Base-by-base conservation (phyloP, 345 rosid genomes). In the Microcos paniculata region DNA sequence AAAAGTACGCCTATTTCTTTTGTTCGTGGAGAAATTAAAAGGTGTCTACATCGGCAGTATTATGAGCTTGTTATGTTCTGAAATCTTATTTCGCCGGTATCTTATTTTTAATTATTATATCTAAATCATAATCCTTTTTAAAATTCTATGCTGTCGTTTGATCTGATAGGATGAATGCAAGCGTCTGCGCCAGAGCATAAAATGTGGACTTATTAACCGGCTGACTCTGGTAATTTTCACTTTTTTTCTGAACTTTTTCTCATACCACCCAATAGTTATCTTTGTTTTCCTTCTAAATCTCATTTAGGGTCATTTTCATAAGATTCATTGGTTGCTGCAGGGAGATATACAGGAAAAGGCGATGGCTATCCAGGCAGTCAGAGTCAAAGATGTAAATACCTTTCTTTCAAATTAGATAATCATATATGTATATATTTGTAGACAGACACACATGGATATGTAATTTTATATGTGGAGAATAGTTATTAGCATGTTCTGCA, bases 331-430 rank as follows among this genome's bases (percentile, higher is more conserved):
- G 40, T 74, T 85, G 67, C 56, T 85, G 81, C 72, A 96, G 98
- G 99, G 98, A 58, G 95, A 89, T 81, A 88, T 96, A 79, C 98
- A 91, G 84, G 99, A 91, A 70, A 94, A 90, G 80, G 98, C 98
- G 78, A 85, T 86, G 70, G 90, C 97, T 49, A 85, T 96, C 72
- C 99, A 94, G 87, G 89, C 84, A 70, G 98, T 91, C 76, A 82
- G 97, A 91, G 98, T 96, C 61, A 88, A 92, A 89, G 98, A 94
- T 86, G 99, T 94, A 88, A 88, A 88, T 83, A 80, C 53, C 62
- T 23, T 49, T 69, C 43, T 49, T 69, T 49, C 4, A 5, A 31
- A 1, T 28, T 49, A 5, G 57, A 6, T 49, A 28, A 48, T 69
- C 16, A 8, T 26, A 8, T 18, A 6, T n/a, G 26, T 14, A 4